Conservation (phyloP, 1,284 basidiomycete species). For the Dichomitus squalens region DNA sequence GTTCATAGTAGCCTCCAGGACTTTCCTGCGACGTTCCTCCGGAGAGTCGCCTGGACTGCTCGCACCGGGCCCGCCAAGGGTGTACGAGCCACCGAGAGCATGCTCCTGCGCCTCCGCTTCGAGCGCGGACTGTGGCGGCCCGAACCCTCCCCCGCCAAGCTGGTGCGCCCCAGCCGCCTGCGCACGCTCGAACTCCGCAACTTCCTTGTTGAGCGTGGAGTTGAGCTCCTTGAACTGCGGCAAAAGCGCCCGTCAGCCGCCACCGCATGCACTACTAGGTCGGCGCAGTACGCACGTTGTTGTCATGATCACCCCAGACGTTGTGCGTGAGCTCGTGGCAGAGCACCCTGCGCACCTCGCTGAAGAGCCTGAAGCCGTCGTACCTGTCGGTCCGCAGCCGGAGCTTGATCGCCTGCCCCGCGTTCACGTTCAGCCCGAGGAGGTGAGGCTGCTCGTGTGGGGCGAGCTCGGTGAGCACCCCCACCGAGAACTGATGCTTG, state of each 20-base stretch:
- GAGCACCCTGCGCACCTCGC: constrained; percentile 65
- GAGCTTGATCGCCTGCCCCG: constrained; percentile 64
- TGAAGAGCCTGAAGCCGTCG: constrained; percentile 70
- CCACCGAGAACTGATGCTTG: constrained; percentile 64
- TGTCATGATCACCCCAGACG: constrained; percentile 69
- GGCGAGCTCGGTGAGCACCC: constrained; percentile 71
- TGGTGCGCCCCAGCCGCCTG: constrained; percentile 55
- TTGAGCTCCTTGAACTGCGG: constrained; percentile 74
- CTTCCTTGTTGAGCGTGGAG: constrained; percentile 73
- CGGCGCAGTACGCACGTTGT: constrained; percentile 54
- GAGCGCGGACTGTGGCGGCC: constrained; percentile 54
- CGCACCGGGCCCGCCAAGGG: constrained; percentile 31
- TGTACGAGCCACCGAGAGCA: constrained; percentile 47
- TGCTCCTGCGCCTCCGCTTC: constrained; percentile 54
- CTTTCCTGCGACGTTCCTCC: constrained; percentile 56
- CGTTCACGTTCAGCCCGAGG: constrained; percentile 70
- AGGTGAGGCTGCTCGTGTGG: constrained; percentile 74
- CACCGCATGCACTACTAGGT: not conserved
- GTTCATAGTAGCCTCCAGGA: constrained; percentile 60
- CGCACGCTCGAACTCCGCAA: constrained; percentile 65
- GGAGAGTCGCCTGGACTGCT: constrained; percentile 40
- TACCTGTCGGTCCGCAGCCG: constrained; percentile 69
- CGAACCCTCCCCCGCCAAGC: constrained; percentile 42
- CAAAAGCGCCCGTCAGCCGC: not conserved
- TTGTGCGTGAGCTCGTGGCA: constrained; percentile 82